Percentiles rank a stretch among this genome's conserved stretches.
phyloP scores from a whole-genome alignment of 495 filamentous ascomycete genomes.

The Xylaria nigripes region DNA sequence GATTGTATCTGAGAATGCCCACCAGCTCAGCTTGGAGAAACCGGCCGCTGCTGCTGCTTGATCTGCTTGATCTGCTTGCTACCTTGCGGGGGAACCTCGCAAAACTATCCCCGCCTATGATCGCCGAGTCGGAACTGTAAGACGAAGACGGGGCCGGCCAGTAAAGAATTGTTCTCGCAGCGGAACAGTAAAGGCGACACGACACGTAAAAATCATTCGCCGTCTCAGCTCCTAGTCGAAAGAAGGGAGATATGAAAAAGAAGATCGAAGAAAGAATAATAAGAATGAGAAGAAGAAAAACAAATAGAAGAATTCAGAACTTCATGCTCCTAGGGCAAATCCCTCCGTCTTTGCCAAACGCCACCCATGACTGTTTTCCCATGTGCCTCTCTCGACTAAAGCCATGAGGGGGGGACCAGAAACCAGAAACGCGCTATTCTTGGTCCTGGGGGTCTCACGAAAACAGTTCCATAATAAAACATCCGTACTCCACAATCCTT shows the following conservation, averaged over 20 bases:
- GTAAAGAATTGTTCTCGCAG: constrained; percentile 17
- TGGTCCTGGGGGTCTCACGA: constrained; percentile 10
- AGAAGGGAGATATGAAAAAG: neutral
- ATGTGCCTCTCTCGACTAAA: constrained; percentile 1
- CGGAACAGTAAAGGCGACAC: neutral
- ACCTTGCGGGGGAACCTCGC: constrained; percentile 13
- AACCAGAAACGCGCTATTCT: constrained; percentile 3
- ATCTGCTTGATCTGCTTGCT: neutral
- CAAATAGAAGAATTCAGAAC: constrained; percentile 5
- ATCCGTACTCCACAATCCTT: constrained; percentile 15
- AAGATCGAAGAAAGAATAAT: constrained; percentile 6
- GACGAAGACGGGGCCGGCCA: constrained; percentile 17
- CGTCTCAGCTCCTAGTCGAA: constrained; percentile 3
- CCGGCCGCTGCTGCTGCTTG: constrained; percentile 3
- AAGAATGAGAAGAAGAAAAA: neutral
- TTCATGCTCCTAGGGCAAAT: constrained; percentile 17
- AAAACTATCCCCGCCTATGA: constrained; percentile 23
- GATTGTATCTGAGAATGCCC: neutral
- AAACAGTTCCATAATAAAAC: constrained; percentile 21
- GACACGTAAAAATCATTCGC: constrained; percentile 23
- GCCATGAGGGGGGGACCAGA: neutral
- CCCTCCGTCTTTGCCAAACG: constrained; percentile 29
- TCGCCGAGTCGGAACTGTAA: constrained; percentile 7
- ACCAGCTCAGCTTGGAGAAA: too few species aligned
- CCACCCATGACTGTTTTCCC: constrained; percentile 20